Conservation (phyloP, 495 filamentous ascomycete genomes). For the Aspergillus mulundensis region DNA sequence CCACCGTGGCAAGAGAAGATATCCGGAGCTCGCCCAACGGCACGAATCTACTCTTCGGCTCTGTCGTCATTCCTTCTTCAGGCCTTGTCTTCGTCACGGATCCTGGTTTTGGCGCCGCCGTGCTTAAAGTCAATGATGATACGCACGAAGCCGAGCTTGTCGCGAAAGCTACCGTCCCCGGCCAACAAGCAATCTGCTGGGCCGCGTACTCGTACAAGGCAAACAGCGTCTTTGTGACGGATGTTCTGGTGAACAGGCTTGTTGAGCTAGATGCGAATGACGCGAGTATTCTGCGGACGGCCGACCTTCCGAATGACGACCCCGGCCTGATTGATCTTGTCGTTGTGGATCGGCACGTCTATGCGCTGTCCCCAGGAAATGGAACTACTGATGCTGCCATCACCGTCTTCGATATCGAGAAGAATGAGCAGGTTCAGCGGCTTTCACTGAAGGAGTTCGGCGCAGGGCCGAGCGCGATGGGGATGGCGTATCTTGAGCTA, state of each 20-base stretch:
- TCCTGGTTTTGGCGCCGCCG: background rate
- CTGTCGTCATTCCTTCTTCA: background rate
- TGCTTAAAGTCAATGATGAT: background rate
- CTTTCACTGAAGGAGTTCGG: background rate
- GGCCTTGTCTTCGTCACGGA: background rate
- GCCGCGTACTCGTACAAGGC: background rate
- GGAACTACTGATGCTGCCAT: background rate
- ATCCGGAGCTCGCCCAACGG: background rate
- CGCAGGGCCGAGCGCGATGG: background rate
- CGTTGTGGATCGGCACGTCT: background rate
- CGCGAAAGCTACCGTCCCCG: background rate
- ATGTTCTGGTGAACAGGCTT: background rate
- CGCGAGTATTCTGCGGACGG: background rate
- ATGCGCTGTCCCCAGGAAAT: conserved; percentile 1
- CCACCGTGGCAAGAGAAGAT: background rate
- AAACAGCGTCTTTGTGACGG: background rate
- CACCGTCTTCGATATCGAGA: background rate
- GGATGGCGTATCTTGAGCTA: background rate
- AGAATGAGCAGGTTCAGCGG: background rate
- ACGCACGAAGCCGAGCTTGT: background rate
- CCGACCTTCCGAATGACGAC: background rate
- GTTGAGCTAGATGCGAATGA: conserved; percentile 1
- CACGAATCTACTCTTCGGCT: background rate
- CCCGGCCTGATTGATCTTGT: background rate
- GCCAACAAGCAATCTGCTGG: background rate